Conservation (phyloP, 768 basidiomycete species). For the Amanita subjunquillea region DNA sequence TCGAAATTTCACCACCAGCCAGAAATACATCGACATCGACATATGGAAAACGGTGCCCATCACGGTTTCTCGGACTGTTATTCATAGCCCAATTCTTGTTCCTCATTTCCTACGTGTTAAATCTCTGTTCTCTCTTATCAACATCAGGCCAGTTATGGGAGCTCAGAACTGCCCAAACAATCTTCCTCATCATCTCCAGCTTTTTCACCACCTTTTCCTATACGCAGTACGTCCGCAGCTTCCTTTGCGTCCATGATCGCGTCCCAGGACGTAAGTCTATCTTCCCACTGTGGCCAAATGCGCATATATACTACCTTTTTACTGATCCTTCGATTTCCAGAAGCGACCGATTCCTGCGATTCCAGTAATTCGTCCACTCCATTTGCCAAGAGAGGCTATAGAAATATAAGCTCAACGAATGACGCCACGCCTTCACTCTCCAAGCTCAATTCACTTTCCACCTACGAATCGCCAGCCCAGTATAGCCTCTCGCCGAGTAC, state of each 20-base stretch:
- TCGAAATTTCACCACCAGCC: not conserved
- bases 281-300: not conserved
- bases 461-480: not conserved
- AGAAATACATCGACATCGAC: not conserved
- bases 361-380: not conserved
- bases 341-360: not conserved
- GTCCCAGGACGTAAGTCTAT: conserved; percentile 1
- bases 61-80: not conserved
- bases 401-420: not conserved
- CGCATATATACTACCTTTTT: not conserved
- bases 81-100: conserved; percentile 2
- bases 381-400: conserved; percentile 1
- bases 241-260: not conserved
- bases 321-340: conserved; percentile 1
- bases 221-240: not conserved
- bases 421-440: not conserved
- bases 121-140: not conserved
- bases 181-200: not conserved
- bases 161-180: not conserved
- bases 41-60: not conserved
- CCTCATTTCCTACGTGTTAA: not conserved
- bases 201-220: not conserved
- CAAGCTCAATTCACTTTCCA: too few relatives aligned
- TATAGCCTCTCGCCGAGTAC: not conserved
- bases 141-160: not conserved